Conservation (phyloP, 306 rosid species). For the Luffa acutangula region DNA sequence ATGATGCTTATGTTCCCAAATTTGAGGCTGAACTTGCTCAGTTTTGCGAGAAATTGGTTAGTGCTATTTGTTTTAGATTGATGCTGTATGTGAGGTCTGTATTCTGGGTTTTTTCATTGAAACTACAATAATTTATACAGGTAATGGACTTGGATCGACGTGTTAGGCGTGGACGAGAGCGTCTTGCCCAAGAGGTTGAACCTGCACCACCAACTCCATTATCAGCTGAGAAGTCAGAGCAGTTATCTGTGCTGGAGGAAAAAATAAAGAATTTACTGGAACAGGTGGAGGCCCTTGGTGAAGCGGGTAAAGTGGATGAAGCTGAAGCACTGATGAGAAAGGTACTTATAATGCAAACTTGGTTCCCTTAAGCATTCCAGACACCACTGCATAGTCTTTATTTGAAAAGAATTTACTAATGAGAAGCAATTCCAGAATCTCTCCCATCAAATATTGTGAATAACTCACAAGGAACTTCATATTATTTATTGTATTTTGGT, state of each 20-base stretch:
- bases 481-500: not conserved
- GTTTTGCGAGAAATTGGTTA: conserved; percentile 91
- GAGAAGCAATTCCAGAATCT: not conserved
- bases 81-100: not conserved
- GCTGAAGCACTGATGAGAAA: conserved; percentile 99
- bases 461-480: not conserved
- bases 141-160: conserved; percentile 97
- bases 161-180: conserved; percentile 92
- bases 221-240: conserved; percentile 79
- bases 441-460: not conserved
- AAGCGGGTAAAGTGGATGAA: conserved; percentile 99
- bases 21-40: conserved; percentile 94
- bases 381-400: not conserved
- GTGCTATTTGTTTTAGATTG: conserved; percentile 8
- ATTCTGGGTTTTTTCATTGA: not conserved
- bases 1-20: conserved; percentile 64
- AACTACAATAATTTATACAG: conserved; percentile 23
- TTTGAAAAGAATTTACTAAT: not conserved
- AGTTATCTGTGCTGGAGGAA: conserved; percentile 78
- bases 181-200: conserved; percentile 97
- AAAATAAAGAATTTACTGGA: conserved; percentile 95
- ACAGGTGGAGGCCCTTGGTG: conserved; percentile 95
- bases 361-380: not conserved
- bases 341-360: conserved; percentile 31
- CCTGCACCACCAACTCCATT: conserved; percentile 75